A percentile compares a stretch with the other conserved stretches of the same genome.
Conservation (phyloP, 495 filamentous ascomycete species). For the Podospora pseudopauciseta region DNA sequence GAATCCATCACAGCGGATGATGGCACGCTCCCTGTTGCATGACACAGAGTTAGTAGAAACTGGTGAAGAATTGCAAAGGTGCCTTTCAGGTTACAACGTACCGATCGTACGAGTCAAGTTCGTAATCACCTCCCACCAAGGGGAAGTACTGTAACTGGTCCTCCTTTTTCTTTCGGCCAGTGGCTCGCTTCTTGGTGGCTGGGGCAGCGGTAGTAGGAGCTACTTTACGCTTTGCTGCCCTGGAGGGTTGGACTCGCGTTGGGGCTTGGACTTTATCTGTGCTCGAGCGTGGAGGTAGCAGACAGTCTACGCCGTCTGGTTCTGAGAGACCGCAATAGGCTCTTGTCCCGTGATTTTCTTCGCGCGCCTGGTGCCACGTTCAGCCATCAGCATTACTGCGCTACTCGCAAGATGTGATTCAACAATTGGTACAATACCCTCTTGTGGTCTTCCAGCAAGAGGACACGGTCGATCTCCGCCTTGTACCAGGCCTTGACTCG, state of each 20-base stretch:
- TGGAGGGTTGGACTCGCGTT: conserved; percentile 26
- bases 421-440: conserved; percentile 4
- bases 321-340: too few relatives aligned
- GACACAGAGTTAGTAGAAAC: neutral
- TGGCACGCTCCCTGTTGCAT: neutral
- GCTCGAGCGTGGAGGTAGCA: neutral
- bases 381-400: too few relatives aligned
- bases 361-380: too few relatives aligned
- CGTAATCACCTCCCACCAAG: conserved; percentile 21
- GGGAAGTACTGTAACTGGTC: neutral
- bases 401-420: too few relatives aligned
- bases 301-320: too few relatives aligned
- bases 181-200: neutral
- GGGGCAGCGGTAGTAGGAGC: neutral
- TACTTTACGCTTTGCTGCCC: conserved; percentile 26
- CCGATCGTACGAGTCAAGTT: conserved; percentile 16
- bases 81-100: neutral
- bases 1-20: neutral
- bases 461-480: conserved; percentile 27
- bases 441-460: conserved; percentile 13
- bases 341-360: too few relatives aligned
- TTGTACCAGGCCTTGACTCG: conserved; percentile 33
- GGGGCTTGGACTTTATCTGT: neutral
- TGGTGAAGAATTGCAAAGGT: too few relatives aligned
- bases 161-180: neutral